Percentiles rank a stretch among this genome's conserved stretches.
Evolutionary conservation across 441 rosid genomes (phyloP).

Genomic region (Erodium moschatum): DNA sequence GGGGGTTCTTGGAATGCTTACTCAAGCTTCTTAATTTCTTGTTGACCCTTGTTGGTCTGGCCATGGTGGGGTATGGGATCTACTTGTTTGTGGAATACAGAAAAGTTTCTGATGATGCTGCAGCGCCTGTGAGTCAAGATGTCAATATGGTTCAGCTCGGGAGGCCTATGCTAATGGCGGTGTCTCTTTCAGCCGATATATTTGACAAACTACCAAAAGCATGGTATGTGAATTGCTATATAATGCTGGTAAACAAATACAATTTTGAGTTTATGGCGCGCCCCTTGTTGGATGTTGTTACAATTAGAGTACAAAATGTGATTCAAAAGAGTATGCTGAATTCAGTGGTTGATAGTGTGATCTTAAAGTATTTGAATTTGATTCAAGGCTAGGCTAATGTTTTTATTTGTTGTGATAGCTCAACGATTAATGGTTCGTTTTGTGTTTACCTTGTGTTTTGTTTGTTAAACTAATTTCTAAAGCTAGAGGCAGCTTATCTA

Average conservation of each 20-base stretch:
- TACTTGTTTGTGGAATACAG: constrained; percentile 81
- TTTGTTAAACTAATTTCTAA: not conserved
- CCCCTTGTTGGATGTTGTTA: not conserved
- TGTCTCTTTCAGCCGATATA: constrained; percentile 44
- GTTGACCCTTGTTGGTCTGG: constrained; percentile 73
- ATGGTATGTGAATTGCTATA: constrained; percentile 43
- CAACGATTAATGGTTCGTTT: not conserved
- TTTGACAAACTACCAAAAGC: constrained; percentile 64
- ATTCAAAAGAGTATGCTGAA: not conserved
- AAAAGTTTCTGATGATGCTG: constrained; percentile 29
- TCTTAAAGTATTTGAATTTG: not conserved
- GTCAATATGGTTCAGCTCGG: constrained; percentile 44
- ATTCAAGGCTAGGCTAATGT: not conserved
- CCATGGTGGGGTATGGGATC: constrained; percentile 92
- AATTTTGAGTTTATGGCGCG: not conserved
- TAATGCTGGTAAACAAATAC: constrained; percentile 3
- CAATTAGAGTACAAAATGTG: not conserved
- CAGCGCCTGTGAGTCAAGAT: constrained; percentile 27
- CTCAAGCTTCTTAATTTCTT: constrained; percentile 78
- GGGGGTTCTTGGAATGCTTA: constrained; percentile 69
- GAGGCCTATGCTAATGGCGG: constrained; percentile 81
- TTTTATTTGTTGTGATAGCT: not conserved
- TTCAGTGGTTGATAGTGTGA: not conserved
- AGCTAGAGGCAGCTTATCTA: not conserved
- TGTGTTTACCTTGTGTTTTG: not conserved